phyloP scores from a whole-genome alignment of 352 stramenopile species.

The Phytophthora uliginosa region DNA sequence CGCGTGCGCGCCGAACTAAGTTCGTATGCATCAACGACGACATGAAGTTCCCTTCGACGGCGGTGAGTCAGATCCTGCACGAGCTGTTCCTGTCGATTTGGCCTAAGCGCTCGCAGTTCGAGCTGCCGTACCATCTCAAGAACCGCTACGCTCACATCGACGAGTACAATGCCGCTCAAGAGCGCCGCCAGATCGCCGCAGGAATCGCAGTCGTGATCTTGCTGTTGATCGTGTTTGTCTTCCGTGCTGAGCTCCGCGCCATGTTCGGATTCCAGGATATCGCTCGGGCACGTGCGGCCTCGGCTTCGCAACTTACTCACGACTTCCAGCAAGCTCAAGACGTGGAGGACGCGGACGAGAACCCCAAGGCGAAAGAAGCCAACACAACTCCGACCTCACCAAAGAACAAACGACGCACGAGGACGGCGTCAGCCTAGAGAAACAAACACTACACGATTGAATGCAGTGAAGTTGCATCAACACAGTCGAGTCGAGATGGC shows the following conservation, averaged over 20 bases:
- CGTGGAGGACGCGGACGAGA: conserved; percentile 1
- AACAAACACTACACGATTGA: conserved; percentile 10
- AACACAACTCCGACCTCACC: not conserved
- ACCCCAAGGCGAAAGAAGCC: conserved; percentile 1
- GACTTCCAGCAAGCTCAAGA: conserved; percentile 53
- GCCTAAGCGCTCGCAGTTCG: conserved; percentile 93
- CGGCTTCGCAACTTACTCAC: conserved; percentile 67
- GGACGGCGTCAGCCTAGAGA: conserved; percentile 21
- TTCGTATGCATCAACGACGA: conserved; percentile 98
- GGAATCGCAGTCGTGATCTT: conserved; percentile 41
- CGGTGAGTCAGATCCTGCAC: conserved; percentile 88
- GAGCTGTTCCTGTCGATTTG: conserved; percentile 96
- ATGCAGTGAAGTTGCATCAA: conserved; percentile 17
- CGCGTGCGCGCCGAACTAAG: conserved; percentile 92
- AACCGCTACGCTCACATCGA: conserved; percentile 90
- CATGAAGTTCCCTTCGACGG: conserved; percentile 90
- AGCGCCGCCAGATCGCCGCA: conserved; percentile 53
- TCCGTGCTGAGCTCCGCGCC: conserved; percentile 57
- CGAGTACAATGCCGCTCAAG: conserved; percentile 68
- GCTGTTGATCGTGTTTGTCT: conserved; percentile 60
- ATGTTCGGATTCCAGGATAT: conserved; percentile 83
- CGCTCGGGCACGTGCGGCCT: conserved; percentile 66
- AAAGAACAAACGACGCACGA: conserved; percentile 19
- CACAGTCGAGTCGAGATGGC: not conserved
- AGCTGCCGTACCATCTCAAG: conserved; percentile 90